phyloP scores from a whole-genome alignment of 2,329 filamentous ascomycete species.

The Penicillium sp. region DNA sequence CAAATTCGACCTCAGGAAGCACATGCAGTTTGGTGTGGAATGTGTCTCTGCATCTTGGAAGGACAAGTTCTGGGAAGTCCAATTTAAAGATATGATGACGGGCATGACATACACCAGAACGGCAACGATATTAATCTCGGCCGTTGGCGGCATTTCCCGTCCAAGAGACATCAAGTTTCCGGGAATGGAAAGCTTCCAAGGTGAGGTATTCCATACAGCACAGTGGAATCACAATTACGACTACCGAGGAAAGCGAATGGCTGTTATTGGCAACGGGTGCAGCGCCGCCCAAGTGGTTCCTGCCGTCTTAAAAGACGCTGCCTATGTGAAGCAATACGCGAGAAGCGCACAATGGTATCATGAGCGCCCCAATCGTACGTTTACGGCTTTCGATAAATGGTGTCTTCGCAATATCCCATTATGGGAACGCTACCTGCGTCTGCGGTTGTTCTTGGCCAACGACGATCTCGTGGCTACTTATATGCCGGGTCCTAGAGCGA shows the following conservation, averaged over 20 bases:
- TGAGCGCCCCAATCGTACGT: slow-evolving; percentile 5
- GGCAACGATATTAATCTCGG: slow-evolving; percentile 26
- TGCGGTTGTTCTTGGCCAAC: slow-evolving; percentile 21
- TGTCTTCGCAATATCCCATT: slow-evolving; percentile 7
- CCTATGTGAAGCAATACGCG: slow-evolving; percentile 29
- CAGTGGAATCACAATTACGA: slow-evolving; percentile 44
- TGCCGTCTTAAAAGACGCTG: slow-evolving; percentile 20
- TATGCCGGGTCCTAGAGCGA: slow-evolving; percentile 20
- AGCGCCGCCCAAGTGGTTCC: slow-evolving; percentile 34
- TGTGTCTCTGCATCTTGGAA: slow-evolving; percentile 28
- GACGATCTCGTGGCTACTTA: slow-evolving; percentile 23
- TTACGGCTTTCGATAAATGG: slow-evolving; percentile 9
- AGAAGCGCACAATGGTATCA: slow-evolving; percentile 18
- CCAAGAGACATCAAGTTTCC: slow-evolving; percentile 17
- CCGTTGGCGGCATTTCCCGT: slow-evolving; percentile 23
- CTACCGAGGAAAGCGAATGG: slow-evolving; percentile 26
- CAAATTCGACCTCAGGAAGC: slow-evolving; percentile 31
- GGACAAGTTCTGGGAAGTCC: slow-evolving; percentile 27
- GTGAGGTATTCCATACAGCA: slow-evolving; percentile 47
- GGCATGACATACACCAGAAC: slow-evolving; percentile 13
- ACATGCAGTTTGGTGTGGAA: slow-evolving; percentile 26
- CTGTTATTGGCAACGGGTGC: slow-evolving; percentile 32
- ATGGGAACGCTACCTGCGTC: not conserved
- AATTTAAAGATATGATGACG: slow-evolving; percentile 22
- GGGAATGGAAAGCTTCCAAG: slow-evolving; percentile 36